Base-by-base conservation (phyloP, 2,329 filamentous ascomycete genomes). In the Colletotrichum navitas region DNA sequence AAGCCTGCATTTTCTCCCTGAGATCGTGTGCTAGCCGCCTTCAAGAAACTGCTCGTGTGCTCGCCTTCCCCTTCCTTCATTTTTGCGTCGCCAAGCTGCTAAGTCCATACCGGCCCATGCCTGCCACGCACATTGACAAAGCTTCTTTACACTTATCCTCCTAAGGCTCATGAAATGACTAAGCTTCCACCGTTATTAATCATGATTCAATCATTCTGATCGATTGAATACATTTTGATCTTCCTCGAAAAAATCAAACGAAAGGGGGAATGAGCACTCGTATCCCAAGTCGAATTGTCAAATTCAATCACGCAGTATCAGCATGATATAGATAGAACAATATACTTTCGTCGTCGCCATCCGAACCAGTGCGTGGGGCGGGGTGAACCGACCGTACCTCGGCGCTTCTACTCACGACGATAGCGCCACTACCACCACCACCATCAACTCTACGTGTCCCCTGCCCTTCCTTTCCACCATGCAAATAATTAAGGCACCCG, bases 121-220 rank as follows among this genome's bases (percentile, higher is more conserved):
- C 52, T 43, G 70, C 70, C 70, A 71, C 70, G 55, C 60, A 65
- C 55, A 72, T 65, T 72, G 70, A 66, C 70, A 71, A 72, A 72
- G 70, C 70, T 72, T 72, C 68, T 72, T 72, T 72, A 60, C 58
- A 69, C 66, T n/a, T 34, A n/a, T n/a, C 24, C 47, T 26, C 60
- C 41, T 8, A 36, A 29, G 54, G 41, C 62, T 41, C 54, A 8
- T 21, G 14, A 14, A 51, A 51, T 45, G 45, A 66, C 54, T 60
- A 58, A 59, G n/a, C 51, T 24, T 29, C 43, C n/a, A 45, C 43
- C 2, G 11, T 36, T 36, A 10, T 3, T 10, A 36, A 49, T 41
- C 16, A 18, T 41, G 39, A 8, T 10, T 21, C 2, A 21, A 21
- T 8, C 16, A 8, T 21, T 43, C 4, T 21, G 6, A 21, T 21